These are phyloP conservation scores for Globisporangium spiculum DNA, from an alignment of 352 stramenopile genomes.

Conservation along the genomic window DNA sequence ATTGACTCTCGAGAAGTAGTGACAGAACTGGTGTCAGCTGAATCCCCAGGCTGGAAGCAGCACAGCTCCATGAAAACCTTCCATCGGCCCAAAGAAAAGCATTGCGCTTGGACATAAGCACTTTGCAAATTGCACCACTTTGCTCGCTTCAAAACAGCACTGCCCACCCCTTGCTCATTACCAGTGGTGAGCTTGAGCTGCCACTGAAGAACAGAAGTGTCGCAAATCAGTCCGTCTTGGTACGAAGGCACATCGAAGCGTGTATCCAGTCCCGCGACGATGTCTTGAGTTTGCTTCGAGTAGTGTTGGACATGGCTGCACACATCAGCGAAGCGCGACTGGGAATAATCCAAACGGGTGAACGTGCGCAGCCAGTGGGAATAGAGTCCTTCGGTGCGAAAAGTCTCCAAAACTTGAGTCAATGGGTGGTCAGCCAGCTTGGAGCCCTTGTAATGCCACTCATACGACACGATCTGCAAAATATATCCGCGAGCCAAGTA, in stretches of 20 bases:
- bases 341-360: conserved; percentile 56
- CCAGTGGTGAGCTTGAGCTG: conserved; percentile 16
- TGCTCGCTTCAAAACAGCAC: conserved; percentile 29
- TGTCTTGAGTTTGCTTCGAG: conserved; percentile 14
- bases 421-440: conserved; percentile 36
- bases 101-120: conserved; percentile 49
- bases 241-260: conserved; percentile 22
- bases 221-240: conserved; percentile 19
- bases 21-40: not conserved
- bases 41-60: conserved; percentile 36
- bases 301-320: conserved; percentile 22
- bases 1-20: not conserved
- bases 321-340: conserved; percentile 21
- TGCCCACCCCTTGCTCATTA: conserved; percentile 2
- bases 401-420: conserved; percentile 47
- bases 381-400: conserved; percentile 60
- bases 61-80: conserved; percentile 76
- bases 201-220: conserved; percentile 23
- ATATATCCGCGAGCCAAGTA: conserved; percentile 58
- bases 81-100: conserved; percentile 51
- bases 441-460: conserved; percentile 54
- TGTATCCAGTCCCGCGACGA: conserved; percentile 14
- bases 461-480: conserved; percentile 56
- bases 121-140: conserved; percentile 57
- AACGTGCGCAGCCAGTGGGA: conserved; percentile 69